These are phyloP conservation scores for Ascochyta viciae-villosae DNA, from an alignment of 2,329 filamentous ascomycete genomes.

Conservation along the genomic window DNA sequence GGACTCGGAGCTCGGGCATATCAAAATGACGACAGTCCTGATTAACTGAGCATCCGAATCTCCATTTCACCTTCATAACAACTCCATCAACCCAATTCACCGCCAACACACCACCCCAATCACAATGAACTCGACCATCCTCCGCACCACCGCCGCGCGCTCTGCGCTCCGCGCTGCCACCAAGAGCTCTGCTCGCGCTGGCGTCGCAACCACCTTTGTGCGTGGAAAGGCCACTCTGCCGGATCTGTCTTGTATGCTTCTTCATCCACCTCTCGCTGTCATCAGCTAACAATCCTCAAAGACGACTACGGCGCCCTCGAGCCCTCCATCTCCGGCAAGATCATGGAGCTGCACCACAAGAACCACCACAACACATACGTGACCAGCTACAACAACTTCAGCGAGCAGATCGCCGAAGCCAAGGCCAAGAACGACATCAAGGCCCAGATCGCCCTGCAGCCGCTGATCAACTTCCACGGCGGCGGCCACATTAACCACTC, in stretches of 20 bases:
- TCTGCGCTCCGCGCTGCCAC: slow-evolving; percentile 74
- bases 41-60: slow-evolving; percentile 9
- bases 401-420: slow-evolving; percentile 72
- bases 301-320: slow-evolving; percentile 98
- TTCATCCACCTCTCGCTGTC: no score
- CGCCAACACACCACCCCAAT: slow-evolving; percentile 2
- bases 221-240: slow-evolving; percentile 92
- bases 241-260: slow-evolving; percentile 74
- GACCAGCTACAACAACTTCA: slow-evolving; percentile 82
- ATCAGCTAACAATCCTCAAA: slow-evolving; percentile 48
- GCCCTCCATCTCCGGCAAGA: slow-evolving; percentile 80
- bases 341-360: slow-evolving; percentile 95
- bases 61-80: neutral
- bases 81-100: slow-evolving; percentile 29
- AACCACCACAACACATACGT: slow-evolving; percentile 96
- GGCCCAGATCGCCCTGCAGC: slow-evolving; percentile 62
- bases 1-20: slow-evolving; percentile 23
- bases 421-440: slow-evolving; percentile 61
- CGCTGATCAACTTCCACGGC: slow-evolving; percentile 71
- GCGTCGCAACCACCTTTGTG: slow-evolving; percentile 76
- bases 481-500: slow-evolving; percentile 72
- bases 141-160: slow-evolving; percentile 75
- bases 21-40: slow-evolving; percentile 37
- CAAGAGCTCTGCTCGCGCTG: slow-evolving; percentile 65
- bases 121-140: slow-evolving; percentile 76